phyloP scores from a whole-genome alignment of 148 eudicot species.

The Oxyria digyna region DNA sequence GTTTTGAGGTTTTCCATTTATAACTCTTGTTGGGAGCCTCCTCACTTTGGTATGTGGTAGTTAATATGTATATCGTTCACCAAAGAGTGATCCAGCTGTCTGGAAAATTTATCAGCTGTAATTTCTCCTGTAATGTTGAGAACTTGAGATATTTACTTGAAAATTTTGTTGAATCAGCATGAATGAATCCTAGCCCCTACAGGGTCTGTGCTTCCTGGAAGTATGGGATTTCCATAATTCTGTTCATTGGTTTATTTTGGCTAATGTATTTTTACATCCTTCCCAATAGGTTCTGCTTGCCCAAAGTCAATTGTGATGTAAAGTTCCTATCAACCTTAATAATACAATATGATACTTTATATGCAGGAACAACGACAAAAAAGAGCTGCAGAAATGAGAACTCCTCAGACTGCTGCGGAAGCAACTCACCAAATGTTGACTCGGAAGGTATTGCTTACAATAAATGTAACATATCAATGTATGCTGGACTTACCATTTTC shows the following conservation, averaged over 20 bases:
- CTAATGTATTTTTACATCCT: neutral
- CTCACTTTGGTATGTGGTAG: neutral
- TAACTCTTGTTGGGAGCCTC: neutral
- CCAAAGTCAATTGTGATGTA: no score
- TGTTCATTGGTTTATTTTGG: neutral
- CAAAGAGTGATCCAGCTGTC: no score
- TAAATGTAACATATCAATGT: neutral
- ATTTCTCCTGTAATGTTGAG: neutral
- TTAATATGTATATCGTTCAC: neutral
- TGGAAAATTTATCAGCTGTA: no score
- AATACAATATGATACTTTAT: neutral
- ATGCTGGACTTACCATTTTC: neutral
- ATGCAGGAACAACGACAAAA: slow-evolving; percentile 55
- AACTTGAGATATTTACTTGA: no score
- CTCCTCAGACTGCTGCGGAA: slow-evolving; percentile 51
- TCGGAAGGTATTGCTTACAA: slow-evolving; percentile 33
- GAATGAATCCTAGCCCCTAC: neutral
- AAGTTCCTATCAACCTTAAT: neutral
- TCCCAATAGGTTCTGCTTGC: no score
- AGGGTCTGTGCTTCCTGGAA: no score
- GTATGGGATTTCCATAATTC: no score
- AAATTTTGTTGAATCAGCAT: neutral
- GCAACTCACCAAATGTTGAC: slow-evolving; percentile 45
- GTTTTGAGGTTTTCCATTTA: neutral
- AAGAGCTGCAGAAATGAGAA: slow-evolving; percentile 42